Evolutionary conservation across 805 yeast species (phyloP).

Genomic region (Ogataea chonburiensis): DNA sequence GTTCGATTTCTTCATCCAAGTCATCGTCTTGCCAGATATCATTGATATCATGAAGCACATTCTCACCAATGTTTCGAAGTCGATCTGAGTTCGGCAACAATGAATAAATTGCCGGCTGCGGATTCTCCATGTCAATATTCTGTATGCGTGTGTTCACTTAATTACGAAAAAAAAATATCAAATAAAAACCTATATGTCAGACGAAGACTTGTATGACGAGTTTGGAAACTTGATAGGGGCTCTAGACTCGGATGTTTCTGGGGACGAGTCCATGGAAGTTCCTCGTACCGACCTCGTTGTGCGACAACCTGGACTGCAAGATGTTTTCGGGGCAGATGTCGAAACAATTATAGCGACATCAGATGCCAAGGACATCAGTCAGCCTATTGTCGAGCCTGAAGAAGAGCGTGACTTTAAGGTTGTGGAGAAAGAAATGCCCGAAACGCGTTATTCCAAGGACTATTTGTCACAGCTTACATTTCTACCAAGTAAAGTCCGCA

Average conservation of each 20-base stretch:
- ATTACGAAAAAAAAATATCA: constrained; percentile 2
- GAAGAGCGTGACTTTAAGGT: constrained; percentile 42
- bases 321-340: constrained; percentile 59
- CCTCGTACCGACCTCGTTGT: constrained; percentile 14
- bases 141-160: not conserved
- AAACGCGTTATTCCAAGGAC: constrained; percentile 56
- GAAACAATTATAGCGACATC: constrained; percentile 56
- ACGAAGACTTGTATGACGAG: constrained; percentile 77
- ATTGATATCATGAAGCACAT: constrained; percentile 31
- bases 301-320: constrained; percentile 35
- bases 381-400: constrained; percentile 65
- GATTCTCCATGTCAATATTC: constrained; percentile 3
- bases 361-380: constrained; percentile 45
- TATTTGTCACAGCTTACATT: constrained; percentile 50
- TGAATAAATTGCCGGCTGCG: constrained; percentile 15
- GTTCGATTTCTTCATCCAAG: constrained; percentile 59
- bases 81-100: constrained; percentile 21
- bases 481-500: constrained; percentile 66
- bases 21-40: constrained; percentile 43
- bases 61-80: constrained; percentile 28
- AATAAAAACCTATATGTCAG: no score
- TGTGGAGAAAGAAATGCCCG: constrained; percentile 57
- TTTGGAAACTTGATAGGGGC: constrained; percentile 69
- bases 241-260: constrained; percentile 40
- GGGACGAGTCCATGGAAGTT: constrained; percentile 19